Percentiles rank a stretch among this genome's conserved stretches.
Conservation (phyloP, 2,329 filamentous ascomycete species). For the Albophoma yamanashiensis region DNA sequence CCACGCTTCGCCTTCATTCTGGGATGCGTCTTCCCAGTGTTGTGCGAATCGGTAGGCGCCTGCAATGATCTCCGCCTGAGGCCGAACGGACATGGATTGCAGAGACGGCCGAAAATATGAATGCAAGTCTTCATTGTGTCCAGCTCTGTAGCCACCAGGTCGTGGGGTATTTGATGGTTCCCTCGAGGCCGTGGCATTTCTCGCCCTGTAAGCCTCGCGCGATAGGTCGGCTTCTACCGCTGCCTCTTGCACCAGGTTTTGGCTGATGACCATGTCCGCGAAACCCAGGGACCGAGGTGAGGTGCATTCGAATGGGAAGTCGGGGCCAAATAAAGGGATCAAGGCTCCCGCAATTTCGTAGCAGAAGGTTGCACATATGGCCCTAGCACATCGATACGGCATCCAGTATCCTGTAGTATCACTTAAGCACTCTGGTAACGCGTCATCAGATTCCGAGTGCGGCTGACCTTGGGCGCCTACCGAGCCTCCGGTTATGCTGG, state of each 20-base stretch:
- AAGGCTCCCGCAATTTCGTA: conserved; percentile 72
- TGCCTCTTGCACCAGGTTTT: conserved; percentile 40
- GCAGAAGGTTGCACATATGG: conserved; percentile 85
- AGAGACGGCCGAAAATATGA: not conserved
- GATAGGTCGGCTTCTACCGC: conserved; percentile 30
- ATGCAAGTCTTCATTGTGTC: not conserved
- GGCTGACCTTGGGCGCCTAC: conserved; percentile 75
- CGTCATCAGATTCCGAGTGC: not conserved
- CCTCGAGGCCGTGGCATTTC: not conserved
- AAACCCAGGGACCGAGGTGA: conserved; percentile 52
- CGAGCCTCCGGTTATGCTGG: conserved; percentile 89
- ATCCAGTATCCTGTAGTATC: conserved; percentile 80
- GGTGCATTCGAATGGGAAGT: conserved; percentile 66
- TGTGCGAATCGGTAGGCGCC: not conserved
- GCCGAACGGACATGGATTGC: not conserved
- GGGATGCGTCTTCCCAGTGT: not conserved
- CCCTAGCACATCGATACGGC: conserved; percentile 76
- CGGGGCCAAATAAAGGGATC: conserved; percentile 80
- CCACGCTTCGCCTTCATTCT: not conserved
- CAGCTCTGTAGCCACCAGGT: not conserved
- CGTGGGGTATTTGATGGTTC: not conserved
- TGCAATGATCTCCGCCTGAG: not conserved
- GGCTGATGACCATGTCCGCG: conserved; percentile 55
- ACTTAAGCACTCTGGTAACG: not conserved
- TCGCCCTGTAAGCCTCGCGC: not conserved